Evolutionary conservation across 805 yeast genomes (phyloP).

Genomic region (Ogataea paraovalis): DNA sequence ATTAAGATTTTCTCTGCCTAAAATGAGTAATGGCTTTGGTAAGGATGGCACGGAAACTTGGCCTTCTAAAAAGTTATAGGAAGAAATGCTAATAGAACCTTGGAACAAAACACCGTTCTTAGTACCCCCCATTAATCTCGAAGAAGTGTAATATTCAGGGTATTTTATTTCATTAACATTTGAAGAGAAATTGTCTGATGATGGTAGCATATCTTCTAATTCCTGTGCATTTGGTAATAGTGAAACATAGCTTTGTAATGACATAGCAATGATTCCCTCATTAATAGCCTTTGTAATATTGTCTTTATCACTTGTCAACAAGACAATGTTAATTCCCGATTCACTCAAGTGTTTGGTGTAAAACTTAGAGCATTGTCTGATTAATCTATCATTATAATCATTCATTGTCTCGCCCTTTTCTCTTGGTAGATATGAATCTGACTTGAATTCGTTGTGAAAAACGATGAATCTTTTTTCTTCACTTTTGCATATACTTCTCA

Average conservation of each 20-base stretch:
- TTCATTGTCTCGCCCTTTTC: conserved; percentile 66
- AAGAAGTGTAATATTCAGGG: conserved; percentile 72
- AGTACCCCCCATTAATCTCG: conserved; percentile 87
- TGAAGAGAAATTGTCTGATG: conserved; percentile 37
- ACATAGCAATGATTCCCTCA: conserved; percentile 51
- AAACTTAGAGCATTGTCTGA: conserved; percentile 71
- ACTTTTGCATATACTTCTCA: conserved; percentile 69
- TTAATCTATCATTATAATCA: conserved; percentile 90
- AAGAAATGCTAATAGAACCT: conserved; percentile 75
- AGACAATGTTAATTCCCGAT: conserved; percentile 42
- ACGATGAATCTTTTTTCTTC: conserved; percentile 83
- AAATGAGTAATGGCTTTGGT: conserved; percentile 73
- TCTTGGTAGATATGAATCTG: conserved; percentile 64
- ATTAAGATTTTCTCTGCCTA: conserved; percentile 82
- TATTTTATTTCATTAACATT: conserved; percentile 50
- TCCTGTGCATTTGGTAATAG: conserved; percentile 68
- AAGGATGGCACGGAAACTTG: conserved; percentile 66
- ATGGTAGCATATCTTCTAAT: conserved; percentile 74
- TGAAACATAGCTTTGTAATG: conserved; percentile 67
- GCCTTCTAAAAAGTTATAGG: conserved; percentile 88
- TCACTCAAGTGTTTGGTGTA: conserved; percentile 59
- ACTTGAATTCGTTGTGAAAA: conserved; percentile 88
- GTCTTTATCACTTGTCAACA: conserved; percentile 74
- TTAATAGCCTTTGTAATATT: conserved; percentile 54
- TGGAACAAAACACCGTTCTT: conserved; percentile 84